These are phyloP conservation scores for Jimgerdemannia lactiflua DNA, from an alignment of 192 early-diverging fungal species.

Conservation along the genomic window DNA sequence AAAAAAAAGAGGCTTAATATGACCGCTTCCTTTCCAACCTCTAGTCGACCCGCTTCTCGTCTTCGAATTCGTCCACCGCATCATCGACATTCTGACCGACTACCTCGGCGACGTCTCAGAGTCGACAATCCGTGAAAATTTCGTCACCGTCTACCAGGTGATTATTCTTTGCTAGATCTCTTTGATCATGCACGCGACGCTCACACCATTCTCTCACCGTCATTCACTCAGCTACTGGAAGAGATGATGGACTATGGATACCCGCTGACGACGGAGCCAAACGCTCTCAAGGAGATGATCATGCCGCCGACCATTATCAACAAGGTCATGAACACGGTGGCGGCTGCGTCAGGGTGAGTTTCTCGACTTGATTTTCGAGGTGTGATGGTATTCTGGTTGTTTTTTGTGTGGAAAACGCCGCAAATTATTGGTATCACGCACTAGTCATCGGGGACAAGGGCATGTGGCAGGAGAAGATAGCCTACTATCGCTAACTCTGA, in stretches of 20 bases:
- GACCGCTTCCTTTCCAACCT: background rate
- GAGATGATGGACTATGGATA: conserved; percentile 94
- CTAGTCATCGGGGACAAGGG: too few species aligned
- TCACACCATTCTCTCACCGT: background rate
- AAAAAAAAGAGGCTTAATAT: background rate
- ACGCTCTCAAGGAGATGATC: conserved; percentile 81
- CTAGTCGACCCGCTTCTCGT: conserved; percentile 79
- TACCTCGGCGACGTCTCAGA: conserved; percentile 87
- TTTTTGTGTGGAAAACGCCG: background rate
- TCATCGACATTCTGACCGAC: conserved; percentile 74
- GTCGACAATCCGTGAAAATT: conserved; percentile 85
- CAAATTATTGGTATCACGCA: background rate
- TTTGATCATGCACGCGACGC: background rate
- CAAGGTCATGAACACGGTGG: conserved; percentile 84
- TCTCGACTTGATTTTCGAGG: background rate
- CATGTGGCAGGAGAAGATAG: too few species aligned
- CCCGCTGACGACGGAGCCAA: conserved; percentile 85
- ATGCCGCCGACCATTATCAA: conserved; percentile 84
- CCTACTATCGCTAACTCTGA: background rate
- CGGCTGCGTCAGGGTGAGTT: conserved; percentile 44
- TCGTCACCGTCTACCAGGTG: conserved; percentile 87
- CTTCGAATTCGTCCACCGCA: conserved; percentile 81
- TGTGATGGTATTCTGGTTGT: background rate
- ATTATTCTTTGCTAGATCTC: background rate
- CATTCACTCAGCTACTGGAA: conserved; percentile 67